Conservation (phyloP, 2,329 filamentous ascomycete genomes). For the Pestalotiopsis sp. region DNA sequence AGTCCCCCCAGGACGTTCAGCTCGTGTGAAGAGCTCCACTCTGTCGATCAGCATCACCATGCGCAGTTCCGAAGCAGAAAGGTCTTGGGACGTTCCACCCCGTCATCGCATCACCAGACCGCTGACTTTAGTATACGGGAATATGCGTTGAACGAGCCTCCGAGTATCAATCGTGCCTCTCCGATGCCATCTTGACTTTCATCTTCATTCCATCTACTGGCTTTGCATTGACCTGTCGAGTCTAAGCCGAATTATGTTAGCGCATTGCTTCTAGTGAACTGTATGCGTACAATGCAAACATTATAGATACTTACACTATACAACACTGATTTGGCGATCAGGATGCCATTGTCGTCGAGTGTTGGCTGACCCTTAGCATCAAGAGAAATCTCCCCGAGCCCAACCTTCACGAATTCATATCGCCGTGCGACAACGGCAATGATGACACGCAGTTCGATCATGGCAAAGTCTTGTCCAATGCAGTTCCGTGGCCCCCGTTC, state of each 20-base stretch:
- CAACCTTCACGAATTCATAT: constrained; percentile 13
- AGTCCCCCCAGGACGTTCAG: background rate
- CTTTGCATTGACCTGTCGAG: background rate
- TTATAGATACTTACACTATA: background rate
- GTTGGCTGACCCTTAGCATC: constrained; percentile 3
- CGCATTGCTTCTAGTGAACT: background rate
- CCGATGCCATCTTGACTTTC: background rate
- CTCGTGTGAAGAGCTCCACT: background rate
- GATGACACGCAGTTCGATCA: constrained; percentile 13
- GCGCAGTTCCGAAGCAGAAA: no score
- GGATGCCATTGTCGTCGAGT: constrained; percentile 7
- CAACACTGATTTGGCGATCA: constrained; percentile 6
- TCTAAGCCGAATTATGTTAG: background rate
- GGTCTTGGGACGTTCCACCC: background rate
- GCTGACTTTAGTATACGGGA: background rate
- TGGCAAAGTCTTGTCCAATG: constrained; percentile 16
- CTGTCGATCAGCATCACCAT: background rate
- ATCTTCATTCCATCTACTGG: background rate
- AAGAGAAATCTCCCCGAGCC: constrained; percentile 3
- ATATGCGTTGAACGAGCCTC: no score
- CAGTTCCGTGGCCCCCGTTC: constrained; percentile 11
- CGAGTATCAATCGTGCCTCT: no score
- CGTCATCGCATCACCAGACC: background rate
- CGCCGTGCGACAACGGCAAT: constrained; percentile 8
- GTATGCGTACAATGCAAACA: background rate